Percentiles rank a stretch among this genome's conserved stretches.
These are phyloP conservation scores for Suillus bovinus DNA, from an alignment of 768 basidiomycete species.

Conservation along the genomic window DNA sequence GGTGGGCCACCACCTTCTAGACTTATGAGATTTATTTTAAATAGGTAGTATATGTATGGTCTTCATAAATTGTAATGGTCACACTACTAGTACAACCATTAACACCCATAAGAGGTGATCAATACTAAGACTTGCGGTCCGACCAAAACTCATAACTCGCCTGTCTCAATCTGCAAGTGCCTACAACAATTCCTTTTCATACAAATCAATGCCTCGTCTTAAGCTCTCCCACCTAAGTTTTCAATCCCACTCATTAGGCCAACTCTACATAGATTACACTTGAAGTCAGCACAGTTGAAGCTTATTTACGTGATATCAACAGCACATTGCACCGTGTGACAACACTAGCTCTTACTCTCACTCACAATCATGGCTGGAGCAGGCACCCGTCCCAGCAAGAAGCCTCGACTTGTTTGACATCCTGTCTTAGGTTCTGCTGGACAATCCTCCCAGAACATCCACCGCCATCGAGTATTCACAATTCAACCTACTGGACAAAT, in stretches of 20 bases:
- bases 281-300: background rate
- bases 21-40: background rate
- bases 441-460: background rate
- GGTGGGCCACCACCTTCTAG: background rate
- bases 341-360: background rate
- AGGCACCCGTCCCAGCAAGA: background rate
- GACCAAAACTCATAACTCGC: background rate
- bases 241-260: too few species aligned
- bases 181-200: background rate
- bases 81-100: background rate
- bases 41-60: background rate
- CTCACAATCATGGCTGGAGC: background rate
- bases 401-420: background rate
- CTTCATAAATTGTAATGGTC: background rate
- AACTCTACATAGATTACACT: too few species aligned
- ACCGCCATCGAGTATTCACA: background rate
- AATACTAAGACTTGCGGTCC: background rate
- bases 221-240: background rate
- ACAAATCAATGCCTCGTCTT: background rate
- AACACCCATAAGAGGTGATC: background rate
- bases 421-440: background rate
- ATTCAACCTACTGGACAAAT: background rate
- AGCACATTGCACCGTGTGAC: background rate
- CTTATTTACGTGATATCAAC: background rate
- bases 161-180: background rate